Conservation (phyloP, 768 basidiomycete species). For the Nevesoporus exiguus region DNA sequence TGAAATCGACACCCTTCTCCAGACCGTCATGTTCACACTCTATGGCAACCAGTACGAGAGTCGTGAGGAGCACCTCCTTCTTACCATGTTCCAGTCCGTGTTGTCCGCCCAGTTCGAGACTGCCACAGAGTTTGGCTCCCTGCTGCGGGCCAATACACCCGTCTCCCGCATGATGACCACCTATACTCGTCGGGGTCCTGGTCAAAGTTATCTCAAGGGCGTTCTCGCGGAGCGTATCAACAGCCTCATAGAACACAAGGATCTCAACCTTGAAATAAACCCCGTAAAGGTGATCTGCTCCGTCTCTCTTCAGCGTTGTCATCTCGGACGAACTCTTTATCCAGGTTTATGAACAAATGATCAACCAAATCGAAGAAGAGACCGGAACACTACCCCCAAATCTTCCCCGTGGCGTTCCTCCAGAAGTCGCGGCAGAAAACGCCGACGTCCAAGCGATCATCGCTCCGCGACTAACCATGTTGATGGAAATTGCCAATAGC, state of each 20-base stretch:
- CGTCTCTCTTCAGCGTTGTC: neutral
- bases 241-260: constrained; percentile 98
- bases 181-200: constrained; percentile 96
- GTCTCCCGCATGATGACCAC: constrained; percentile 99
- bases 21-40: constrained; percentile 99
- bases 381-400: constrained; percentile 88
- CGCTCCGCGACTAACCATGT: constrained; percentile 93
- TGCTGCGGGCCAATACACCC: constrained; percentile 97
- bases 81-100: constrained; percentile 99
- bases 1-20: constrained; percentile 97
- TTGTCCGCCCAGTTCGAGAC: constrained; percentile 99
- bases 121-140: constrained; percentile 97
- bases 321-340: neutral
- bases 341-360: constrained; percentile 99
- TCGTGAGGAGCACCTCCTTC: constrained; percentile 93
- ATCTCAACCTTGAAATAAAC: constrained; percentile 98
- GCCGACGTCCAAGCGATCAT: constrained; percentile 97
- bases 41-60: constrained; percentile 99
- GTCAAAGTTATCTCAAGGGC: constrained; percentile 97
- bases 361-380: constrained; percentile 97
- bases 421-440: constrained; percentile 93
- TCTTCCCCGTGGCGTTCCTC: constrained; percentile 88
- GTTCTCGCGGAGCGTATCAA: constrained; percentile 98
- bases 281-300: constrained; percentile 76
- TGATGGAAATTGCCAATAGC: constrained; percentile 99